A percentile compares a stretch with the other conserved stretches of the same genome.
Evolutionary conservation across 2,329 filamentous ascomycete species (phyloP).

Genomic region (Ophiostoma angusticollis): DNA sequence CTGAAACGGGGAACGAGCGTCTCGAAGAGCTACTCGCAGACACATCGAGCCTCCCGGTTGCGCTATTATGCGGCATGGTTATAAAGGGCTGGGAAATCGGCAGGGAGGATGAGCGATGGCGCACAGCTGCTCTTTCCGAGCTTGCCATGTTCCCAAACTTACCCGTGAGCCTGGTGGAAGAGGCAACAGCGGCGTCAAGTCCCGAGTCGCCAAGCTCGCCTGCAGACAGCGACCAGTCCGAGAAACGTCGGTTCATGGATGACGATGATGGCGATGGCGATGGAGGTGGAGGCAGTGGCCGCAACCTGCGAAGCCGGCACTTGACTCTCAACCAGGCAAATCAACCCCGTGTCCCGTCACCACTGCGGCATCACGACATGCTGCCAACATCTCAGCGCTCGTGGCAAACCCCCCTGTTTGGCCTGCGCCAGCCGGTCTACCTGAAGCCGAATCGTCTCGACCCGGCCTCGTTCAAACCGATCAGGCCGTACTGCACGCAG

Average conservation of each 20-base stretch:
- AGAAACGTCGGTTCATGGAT: neutral
- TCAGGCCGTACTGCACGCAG: slow-evolving; percentile 6
- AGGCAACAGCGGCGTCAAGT: neutral
- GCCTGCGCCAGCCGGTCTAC: neutral
- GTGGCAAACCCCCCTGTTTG: neutral
- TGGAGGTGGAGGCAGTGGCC: neutral
- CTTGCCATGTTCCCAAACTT: neutral
- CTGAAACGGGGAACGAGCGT: neutral
- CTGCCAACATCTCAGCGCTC: neutral
- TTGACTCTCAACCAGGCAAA: neutral
- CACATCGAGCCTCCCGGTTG: neutral
- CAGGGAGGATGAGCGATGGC: neutral
- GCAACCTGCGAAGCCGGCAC: neutral
- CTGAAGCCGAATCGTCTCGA: neutral
- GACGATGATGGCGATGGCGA: neutral
- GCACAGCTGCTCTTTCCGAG: neutral
- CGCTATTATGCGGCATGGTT: neutral
- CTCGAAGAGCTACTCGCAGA: neutral
- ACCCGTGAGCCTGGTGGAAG: neutral
- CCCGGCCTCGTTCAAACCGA: neutral
- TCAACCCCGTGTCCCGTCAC: neutral
- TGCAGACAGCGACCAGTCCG: neutral
- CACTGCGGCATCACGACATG: neutral
- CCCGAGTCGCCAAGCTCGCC: neutral
- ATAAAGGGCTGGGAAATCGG: neutral